Base-by-base conservation (phyloP, 768 basidiomycete genomes). In the Pleurotus citrinopileatus region DNA sequence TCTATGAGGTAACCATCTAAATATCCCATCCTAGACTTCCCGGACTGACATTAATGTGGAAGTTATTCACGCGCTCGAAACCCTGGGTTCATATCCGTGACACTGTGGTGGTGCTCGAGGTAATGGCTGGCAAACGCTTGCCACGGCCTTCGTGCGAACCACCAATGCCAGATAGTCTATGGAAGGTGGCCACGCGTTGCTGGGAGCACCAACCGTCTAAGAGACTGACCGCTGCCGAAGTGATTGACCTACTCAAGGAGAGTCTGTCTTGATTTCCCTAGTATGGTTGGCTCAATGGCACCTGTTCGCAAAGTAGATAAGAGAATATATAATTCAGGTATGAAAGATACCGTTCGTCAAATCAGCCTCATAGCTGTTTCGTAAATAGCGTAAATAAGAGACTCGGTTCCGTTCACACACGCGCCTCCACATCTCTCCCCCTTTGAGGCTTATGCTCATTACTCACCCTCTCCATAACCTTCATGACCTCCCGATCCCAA, bases 401-500 rank as follows among this genome's bases (percentile, higher is more conserved):
- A n/a, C n/a, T n/a, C n/a, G n/a, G n/a, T n/a, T n/a, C n/a, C n/a
- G n/a, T n/a, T n/a, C n/a, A n/a, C n/a, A n/a, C n/a, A n/a, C n/a
- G n/a, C n/a, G n/a, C n/a, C 32, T 34, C 32, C 2, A n/a, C n/a
- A 3, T 34, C 32, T n/a, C 32, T 38, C 5, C 20, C 45, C 17
- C 55, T 32, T 23, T 50, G 32, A 9, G 23, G 9, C 57, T 65
- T 72, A 44, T 74, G 73, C 48, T 82, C 80, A n/a, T 68, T 72
- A 42, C 72, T 76, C 28, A 89, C 55, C 52, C 86, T 73, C 23
- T 71, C 67, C 58, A 65, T 66, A 2, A 87, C 88, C 58, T 86
- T 84, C 61, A 74, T 61, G 9, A 89, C 86, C 67, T 93, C 86
- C 42, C 66, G 66, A 6, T 81, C 64, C 91, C 91, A 93, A 65